phyloP scores from a whole-genome alignment of 495 filamentous ascomycete genomes.

The Lentithecium fluviatile region DNA sequence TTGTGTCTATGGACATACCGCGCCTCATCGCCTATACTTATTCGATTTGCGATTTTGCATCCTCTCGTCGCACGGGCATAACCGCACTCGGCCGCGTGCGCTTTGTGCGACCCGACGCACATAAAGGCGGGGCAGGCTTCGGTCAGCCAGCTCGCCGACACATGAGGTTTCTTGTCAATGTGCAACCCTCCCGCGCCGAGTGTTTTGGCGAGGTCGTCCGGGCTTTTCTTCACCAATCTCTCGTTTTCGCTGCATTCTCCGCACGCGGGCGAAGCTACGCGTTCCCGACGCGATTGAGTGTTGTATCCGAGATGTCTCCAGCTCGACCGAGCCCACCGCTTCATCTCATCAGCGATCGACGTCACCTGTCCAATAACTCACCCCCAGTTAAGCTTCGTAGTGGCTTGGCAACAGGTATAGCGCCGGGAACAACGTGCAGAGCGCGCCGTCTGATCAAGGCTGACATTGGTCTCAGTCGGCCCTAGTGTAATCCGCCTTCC shows the following conservation, averaged over 20 bases:
- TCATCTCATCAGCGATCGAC: constrained; percentile 17
- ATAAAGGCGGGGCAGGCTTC: background rate
- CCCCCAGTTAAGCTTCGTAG: constrained; percentile 12
- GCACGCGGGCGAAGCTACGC: no score
- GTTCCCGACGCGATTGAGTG: no score
- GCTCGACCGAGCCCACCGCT: background rate
- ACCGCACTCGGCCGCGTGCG: no score
- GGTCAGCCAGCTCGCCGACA: background rate
- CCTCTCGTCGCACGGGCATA: no score
- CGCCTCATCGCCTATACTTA: no score
- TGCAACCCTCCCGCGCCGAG: background rate
- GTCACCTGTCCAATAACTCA: constrained; percentile 6
- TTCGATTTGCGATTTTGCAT: no score
- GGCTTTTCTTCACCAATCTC: no score
- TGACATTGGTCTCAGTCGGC: background rate
- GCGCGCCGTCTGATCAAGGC: background rate
- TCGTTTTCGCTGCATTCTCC: background rate
- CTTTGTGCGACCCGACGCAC: background rate
- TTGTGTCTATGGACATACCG: no score
- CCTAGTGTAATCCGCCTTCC: background rate
- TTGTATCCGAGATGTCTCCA: background rate
- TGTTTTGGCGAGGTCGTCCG: no score
- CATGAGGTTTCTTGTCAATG: background rate
- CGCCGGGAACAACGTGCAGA: constrained; percentile 1
- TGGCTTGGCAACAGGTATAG: constrained; percentile 9